A percentile compares a stretch with the other conserved stretches of the same genome.
These are phyloP conservation scores for Aspergillus sp. DNA, from an alignment of 2,329 filamentous ascomycete genomes.

Conservation along the genomic window DNA sequence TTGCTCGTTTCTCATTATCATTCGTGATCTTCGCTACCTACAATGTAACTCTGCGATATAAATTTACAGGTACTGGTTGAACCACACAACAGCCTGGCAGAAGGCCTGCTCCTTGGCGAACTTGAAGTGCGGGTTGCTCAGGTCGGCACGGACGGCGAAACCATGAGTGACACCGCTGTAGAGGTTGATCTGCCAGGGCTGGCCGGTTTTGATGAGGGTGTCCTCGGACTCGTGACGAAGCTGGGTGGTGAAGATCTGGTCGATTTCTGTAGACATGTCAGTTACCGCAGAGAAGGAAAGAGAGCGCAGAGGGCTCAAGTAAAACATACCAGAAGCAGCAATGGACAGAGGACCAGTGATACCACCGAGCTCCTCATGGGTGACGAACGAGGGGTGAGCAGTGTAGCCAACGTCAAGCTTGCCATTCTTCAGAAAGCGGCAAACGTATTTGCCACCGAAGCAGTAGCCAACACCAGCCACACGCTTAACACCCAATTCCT, in stretches of 20 bases:
- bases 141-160: constrained; percentile 64
- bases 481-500: constrained; percentile 50
- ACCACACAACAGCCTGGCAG: constrained; percentile 69
- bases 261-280: constrained; percentile 44
- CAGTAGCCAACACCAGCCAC: constrained; percentile 66
- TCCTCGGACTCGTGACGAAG: constrained; percentile 59
- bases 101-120: constrained; percentile 80
- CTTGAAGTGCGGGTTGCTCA: constrained; percentile 49
- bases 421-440: constrained; percentile 58
- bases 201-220: constrained; percentile 52
- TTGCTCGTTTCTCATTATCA: too few relatives aligned
- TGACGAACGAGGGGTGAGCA: constrained; percentile 72
- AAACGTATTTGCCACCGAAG: constrained; percentile 69
- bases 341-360: constrained; percentile 65
- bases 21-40: too few relatives aligned
- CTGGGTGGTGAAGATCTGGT: constrained; percentile 58
- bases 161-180: constrained; percentile 67
- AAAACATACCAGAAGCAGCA: constrained; percentile 44
- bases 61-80: constrained; percentile 53
- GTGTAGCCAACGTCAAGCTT: constrained; percentile 62
- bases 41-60: not conserved
- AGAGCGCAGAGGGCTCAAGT: not conserved
- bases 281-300: not conserved
- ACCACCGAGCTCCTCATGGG: constrained; percentile 57
- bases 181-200: constrained; percentile 69